Percentiles rank a stretch among this genome's conserved stretches.
Conservation (phyloP, 805 yeast genomes). For the Cyberlindnera subsufficiens region DNA sequence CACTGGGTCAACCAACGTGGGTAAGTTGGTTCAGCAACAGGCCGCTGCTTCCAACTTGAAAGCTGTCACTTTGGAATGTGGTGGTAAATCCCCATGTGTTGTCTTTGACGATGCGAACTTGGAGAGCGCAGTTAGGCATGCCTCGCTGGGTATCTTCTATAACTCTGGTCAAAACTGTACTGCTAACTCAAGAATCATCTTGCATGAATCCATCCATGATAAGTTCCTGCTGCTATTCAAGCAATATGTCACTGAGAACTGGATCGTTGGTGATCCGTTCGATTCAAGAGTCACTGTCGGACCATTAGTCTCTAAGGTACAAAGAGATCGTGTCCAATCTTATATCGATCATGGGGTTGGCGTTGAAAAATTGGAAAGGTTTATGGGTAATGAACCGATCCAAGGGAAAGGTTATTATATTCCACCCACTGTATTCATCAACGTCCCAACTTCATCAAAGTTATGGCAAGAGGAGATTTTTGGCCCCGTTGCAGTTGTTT, state of each 20-base stretch:
- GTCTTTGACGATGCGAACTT: constrained; percentile 60
- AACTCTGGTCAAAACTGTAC: constrained; percentile 69
- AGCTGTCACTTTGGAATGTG: constrained; percentile 64
- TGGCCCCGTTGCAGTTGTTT: constrained; percentile 77
- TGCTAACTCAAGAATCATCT: constrained; percentile 56
- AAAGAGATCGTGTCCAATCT: constrained; percentile 43
- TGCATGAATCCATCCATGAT: constrained; percentile 51
- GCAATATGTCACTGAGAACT: constrained; percentile 35
- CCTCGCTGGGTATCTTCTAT: constrained; percentile 56
- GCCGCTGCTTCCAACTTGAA: constrained; percentile 67
- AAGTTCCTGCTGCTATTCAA: constrained; percentile 41
- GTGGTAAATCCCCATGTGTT: constrained; percentile 65
- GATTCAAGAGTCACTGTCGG: constrained; percentile 45
- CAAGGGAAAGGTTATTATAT: constrained; percentile 50
- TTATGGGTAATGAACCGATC: constrained; percentile 31
- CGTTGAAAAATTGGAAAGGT: constrained; percentile 42
- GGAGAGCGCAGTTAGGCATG: constrained; percentile 64
- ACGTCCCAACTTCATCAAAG: constrained; percentile 57
- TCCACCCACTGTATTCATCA: constrained; percentile 72
- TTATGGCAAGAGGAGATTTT: constrained; percentile 79
- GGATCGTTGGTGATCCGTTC: constrained; percentile 49
- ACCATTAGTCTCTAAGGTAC: constrained; percentile 54
- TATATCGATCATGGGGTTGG: constrained; percentile 40
- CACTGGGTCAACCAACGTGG: constrained; percentile 65
- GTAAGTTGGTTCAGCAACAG: constrained; percentile 53